A percentile compares a stretch with the other conserved stretches of the same genome.
Evolutionary conservation across 345 rosid genomes (phyloP).

Genomic region (Salix viminalis): DNA sequence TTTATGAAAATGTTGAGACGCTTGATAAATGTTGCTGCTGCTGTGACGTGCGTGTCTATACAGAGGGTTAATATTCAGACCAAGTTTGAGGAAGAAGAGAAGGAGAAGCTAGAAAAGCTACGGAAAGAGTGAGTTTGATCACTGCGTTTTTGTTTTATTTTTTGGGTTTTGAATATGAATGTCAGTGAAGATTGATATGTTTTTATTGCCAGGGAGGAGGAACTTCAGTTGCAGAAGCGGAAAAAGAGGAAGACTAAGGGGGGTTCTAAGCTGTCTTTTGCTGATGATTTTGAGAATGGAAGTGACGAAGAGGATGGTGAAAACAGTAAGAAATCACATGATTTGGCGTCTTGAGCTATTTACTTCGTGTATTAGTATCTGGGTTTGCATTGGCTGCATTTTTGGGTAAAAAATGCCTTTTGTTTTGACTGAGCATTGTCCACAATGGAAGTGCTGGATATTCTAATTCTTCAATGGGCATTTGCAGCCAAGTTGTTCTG

Average conservation of each 20-base stretch:
- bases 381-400: neutral
- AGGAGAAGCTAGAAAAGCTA: slow-evolving; percentile 90
- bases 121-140: slow-evolving; percentile 70
- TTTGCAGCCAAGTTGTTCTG: neutral
- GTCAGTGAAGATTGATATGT: neutral
- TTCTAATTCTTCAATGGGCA: neutral
- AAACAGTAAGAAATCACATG: slow-evolving; percentile 31
- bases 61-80: slow-evolving; percentile 92
- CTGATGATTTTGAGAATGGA: slow-evolving; percentile 73
- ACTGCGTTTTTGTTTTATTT: neutral
- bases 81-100: slow-evolving; percentile 95
- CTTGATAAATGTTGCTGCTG: neutral
- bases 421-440: neutral
- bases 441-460: neutral
- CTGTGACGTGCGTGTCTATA: neutral
- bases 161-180: neutral
- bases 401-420: neutral
- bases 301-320: slow-evolving; percentile 69
- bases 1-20: neutral
- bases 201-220: slow-evolving; percentile 69
- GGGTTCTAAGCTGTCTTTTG: slow-evolving; percentile 71
- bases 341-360: neutral
- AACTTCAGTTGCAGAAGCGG: slow-evolving; percentile 77
- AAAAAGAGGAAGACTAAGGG: slow-evolving; percentile 84
- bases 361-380: neutral